Base-by-base conservation (phyloP, 352 stramenopile species). In the Pythium sukuiense region DNA sequence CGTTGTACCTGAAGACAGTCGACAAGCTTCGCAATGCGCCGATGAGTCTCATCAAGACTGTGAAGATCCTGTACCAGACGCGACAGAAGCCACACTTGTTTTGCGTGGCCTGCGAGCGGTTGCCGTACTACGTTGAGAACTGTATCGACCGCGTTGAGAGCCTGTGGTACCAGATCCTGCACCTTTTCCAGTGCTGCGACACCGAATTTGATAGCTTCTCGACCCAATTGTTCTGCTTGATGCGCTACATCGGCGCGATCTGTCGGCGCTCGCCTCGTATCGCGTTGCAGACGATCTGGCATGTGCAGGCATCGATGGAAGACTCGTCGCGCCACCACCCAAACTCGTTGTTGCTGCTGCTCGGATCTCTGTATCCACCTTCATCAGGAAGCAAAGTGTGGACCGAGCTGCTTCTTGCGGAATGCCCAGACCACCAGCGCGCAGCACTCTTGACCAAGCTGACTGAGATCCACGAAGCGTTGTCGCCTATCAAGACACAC, bases 11-110 rank as follows among this genome's bases (percentile, higher is more conserved):
- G 50, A 67, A 73, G 7, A 89, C 70, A 24, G 54, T 88, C 37
- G 29, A 70, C 16, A 92, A 90, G 63, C 72, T 92, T 2, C 79
- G 77, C 1, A 57, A 59, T 0, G 72, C 73, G 9, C 77, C 80
- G 0, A 90, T 92, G 84, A 92, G 81, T 37, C 63, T 93, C n/a
- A 87, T 87, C 55, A 81, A 82, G 49, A 90, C 82, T 0, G 79
- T 93, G 62, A 91, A 91, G 72, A 88, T 91, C 54, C 46, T 93
- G 62, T 93, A 91, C 66, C 85, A 91, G 69, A 93, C 82, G 14
- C 68, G 79, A 1, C 80, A 81, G 58, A 90, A 86, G 62, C 81
- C 82, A 30, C 74, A 88, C 33, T 53, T 91, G 33, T 93, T 93
- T 66, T 80, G 76, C 27, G 74, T 81, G 6, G 76, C 79, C 2